Conservation (phyloP, 2,329 filamentous ascomycete genomes). For the Pseudomassariella vexata region DNA sequence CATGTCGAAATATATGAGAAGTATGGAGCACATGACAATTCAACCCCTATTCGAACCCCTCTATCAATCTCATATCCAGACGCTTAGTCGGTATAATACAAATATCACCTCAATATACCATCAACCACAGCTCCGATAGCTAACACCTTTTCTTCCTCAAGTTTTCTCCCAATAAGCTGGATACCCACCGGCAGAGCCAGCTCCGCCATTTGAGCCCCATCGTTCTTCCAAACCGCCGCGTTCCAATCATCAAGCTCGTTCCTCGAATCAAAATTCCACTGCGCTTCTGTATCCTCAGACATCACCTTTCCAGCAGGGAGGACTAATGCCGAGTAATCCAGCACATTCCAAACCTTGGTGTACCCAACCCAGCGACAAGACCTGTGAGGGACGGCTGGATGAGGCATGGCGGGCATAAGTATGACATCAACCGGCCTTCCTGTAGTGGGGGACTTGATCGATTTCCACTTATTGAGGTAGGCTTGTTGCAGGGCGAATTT, state of each 20-base stretch:
- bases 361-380: conserved; percentile 47
- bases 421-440: conserved; percentile 48
- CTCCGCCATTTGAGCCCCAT: conserved; percentile 28
- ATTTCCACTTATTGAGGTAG: conserved; percentile 56
- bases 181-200: conserved; percentile 42
- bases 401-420: conserved; percentile 54
- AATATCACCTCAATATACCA: conserved; percentile 18
- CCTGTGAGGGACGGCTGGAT: conserved; percentile 43
- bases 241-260: conserved; percentile 49
- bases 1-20: too few species aligned
- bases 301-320: conserved; percentile 46
- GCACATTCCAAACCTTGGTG: conserved; percentile 56
- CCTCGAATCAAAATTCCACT: conserved; percentile 34
- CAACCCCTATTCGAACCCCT: too few species aligned
- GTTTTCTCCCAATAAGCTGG: conserved; percentile 44
- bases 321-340: conserved; percentile 55
- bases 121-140: conserved; percentile 33
- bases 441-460: conserved; percentile 30
- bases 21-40: too few species aligned
- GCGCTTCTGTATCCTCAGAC: conserved; percentile 29
- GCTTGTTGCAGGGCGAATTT: conserved; percentile 47
- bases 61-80: too few species aligned
- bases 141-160: conserved; percentile 51
- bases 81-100: too few species aligned
- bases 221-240: conserved; percentile 36